A percentile compares a stretch with the other conserved stretches of the same genome.
phyloP scores from a whole-genome alignment of 208 protist genomes.

The Phytomonas serpens region DNA sequence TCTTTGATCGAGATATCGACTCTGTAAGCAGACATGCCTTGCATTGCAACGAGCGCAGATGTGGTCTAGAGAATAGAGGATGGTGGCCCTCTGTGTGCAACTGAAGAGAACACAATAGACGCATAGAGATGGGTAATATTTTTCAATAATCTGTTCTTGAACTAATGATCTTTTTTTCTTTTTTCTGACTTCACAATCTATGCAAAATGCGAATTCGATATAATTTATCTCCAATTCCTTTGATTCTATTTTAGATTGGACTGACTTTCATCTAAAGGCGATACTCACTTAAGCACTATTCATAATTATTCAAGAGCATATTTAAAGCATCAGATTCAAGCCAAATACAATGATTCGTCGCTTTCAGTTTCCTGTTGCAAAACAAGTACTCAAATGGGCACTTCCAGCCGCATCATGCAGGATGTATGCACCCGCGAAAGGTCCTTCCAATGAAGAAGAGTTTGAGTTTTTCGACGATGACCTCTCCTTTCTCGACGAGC shows the following conservation, averaged over 20 bases:
- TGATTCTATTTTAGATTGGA: neutral
- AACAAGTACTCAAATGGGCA: neutral
- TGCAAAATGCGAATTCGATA: neutral
- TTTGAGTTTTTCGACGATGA: conserved; percentile 72
- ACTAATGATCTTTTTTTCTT: neutral
- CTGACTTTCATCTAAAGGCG: neutral
- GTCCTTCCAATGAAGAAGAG: conserved; percentile 16
- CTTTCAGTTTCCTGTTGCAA: neutral
- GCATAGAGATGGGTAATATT: neutral
- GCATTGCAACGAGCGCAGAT: neutral
- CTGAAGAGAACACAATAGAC: neutral
- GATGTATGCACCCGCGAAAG: neutral
- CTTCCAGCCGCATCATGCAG: neutral
- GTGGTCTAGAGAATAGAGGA: neutral
- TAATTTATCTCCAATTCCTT: neutral
- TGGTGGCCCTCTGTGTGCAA: conserved; percentile 1
- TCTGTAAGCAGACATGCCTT: conserved; percentile 13
- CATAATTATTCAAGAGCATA: neutral
- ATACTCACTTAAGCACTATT: neutral
- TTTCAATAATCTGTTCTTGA: neutral
- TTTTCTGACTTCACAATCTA: neutral
- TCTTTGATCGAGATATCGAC: conserved; percentile 19
- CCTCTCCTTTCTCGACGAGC: conserved; percentile 71
- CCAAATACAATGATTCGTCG: conserved; percentile 5
- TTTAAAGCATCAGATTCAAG: neutral